phyloP scores from a whole-genome alignment of 202 grass and related monocot genomes.

The Eragrostis tef region DNA sequence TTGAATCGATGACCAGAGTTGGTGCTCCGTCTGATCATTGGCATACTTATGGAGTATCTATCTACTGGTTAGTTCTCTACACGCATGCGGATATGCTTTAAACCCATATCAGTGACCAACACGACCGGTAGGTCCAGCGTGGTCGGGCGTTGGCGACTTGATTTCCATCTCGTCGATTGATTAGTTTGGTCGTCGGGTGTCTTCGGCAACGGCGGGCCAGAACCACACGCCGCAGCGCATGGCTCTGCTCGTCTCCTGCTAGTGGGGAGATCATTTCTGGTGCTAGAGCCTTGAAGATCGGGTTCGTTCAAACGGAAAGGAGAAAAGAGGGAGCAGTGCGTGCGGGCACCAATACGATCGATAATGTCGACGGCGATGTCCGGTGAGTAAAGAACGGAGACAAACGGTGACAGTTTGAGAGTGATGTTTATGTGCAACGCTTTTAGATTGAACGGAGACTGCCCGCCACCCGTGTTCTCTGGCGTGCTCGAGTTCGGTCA shows the following conservation, averaged over 20 bases:
- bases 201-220: background rate
- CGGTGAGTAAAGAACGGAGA: background rate
- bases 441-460: background rate
- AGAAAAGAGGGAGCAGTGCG: background rate
- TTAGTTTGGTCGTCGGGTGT: background rate
- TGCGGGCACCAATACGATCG: background rate
- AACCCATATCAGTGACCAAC: background rate
- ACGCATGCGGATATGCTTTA: conserved; percentile 17
- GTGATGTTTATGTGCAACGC: background rate
- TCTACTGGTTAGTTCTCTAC: background rate
- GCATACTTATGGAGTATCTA: background rate
- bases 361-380: conserved; percentile 18
- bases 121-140: conserved; percentile 30
- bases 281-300: background rate
- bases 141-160: conserved; percentile 6
- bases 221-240: no score
- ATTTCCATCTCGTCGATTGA: background rate
- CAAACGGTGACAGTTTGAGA: background rate
- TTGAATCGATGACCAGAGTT: background rate
- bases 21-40: conserved; percentile 9
- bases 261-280: conserved; percentile 2
- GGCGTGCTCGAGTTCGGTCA: background rate
- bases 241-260: no score
- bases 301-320: background rate
- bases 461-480: background rate